These are phyloP conservation scores for Neurospora sp. DNA, from an alignment of 495 filamentous ascomycete species.

Conservation along the genomic window DNA sequence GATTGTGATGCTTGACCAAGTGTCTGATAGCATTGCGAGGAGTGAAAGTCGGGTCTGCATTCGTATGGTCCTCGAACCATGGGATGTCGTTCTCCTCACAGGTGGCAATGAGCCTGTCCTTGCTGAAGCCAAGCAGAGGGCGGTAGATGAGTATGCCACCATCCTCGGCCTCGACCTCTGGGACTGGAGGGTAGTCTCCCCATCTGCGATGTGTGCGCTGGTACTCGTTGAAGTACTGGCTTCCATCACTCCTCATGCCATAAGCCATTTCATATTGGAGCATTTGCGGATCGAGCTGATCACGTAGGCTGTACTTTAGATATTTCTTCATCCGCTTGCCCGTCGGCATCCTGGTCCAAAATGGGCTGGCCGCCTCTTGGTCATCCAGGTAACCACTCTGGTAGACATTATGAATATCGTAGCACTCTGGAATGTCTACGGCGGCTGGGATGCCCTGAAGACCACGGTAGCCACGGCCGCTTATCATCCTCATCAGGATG, in stretches of 20 bases:
- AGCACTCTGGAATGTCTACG: conserved; percentile 70
- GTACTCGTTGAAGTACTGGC: conserved; percentile 14
- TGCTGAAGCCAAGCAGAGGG: conserved; percentile 65
- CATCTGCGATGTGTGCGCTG: background rate
- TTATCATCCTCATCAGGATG: conserved; percentile 60
- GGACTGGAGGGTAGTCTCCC: background rate
- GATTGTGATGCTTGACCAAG: conserved; percentile 42
- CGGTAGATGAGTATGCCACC: conserved; percentile 64
- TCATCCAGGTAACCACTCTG: conserved; percentile 51
- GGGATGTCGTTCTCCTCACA: conserved; percentile 52
- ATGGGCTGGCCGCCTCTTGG: conserved; percentile 16
- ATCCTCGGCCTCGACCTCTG: conserved; percentile 39
- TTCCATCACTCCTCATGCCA: conserved; percentile 1
- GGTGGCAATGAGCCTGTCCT: conserved; percentile 60
- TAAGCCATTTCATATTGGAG: conserved; percentile 3
- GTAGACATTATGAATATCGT: conserved; percentile 58
- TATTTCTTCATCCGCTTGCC: conserved; percentile 1
- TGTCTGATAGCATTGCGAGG: conserved; percentile 69
- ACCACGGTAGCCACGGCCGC: conserved; percentile 51
- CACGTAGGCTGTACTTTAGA: conserved; percentile 13
- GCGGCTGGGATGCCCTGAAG: conserved; percentile 57
- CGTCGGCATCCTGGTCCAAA: conserved; percentile 15
- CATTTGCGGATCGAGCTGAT: conserved; percentile 10
- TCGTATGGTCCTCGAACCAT: conserved; percentile 85
- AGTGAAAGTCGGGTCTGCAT: conserved; percentile 67